Percentiles rank a stretch among this genome's conserved stretches.
These are phyloP conservation scores for Apium graveolens DNA, from an alignment of 129 eudicot species.

Conservation along the genomic window DNA sequence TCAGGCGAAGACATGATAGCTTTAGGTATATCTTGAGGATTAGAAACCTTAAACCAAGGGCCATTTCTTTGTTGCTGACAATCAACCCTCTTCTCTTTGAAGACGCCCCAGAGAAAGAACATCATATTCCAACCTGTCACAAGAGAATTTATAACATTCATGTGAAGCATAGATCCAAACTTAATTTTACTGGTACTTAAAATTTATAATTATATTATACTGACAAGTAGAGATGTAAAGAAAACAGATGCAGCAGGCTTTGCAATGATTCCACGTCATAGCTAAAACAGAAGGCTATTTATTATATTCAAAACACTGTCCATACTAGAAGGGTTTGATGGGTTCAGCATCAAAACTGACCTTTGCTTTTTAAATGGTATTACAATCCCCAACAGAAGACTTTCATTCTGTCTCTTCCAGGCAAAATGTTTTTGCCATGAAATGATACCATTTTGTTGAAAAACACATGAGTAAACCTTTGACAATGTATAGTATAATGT, in stretches of 20 bases:
- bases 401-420: neutral
- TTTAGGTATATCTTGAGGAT: slow-evolving; percentile 22
- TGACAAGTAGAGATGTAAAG: neutral
- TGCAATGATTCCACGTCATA: neutral
- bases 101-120: slow-evolving; percentile 88
- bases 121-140: slow-evolving; percentile 85
- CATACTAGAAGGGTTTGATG: neutral
- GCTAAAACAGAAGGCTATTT: neutral
- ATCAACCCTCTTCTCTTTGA: slow-evolving; percentile 61
- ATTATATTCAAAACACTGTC: neutral
- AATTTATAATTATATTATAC: neutral
- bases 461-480: neutral
- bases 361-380: neutral
- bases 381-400: neutral
- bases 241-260: neutral
- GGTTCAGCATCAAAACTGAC: neutral
- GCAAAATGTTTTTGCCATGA: neutral
- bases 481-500: neutral
- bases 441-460: neutral
- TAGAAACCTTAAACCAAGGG: slow-evolving; percentile 18
- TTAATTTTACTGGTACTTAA: neutral
- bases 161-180: neutral
- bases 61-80: slow-evolving; percentile 28
- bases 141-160: neutral
- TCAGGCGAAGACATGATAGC: slow-evolving; percentile 43